These are phyloP conservation scores for Malus hybrid DNA, from an alignment of 331 rosid genomes.

Conservation along the genomic window DNA sequence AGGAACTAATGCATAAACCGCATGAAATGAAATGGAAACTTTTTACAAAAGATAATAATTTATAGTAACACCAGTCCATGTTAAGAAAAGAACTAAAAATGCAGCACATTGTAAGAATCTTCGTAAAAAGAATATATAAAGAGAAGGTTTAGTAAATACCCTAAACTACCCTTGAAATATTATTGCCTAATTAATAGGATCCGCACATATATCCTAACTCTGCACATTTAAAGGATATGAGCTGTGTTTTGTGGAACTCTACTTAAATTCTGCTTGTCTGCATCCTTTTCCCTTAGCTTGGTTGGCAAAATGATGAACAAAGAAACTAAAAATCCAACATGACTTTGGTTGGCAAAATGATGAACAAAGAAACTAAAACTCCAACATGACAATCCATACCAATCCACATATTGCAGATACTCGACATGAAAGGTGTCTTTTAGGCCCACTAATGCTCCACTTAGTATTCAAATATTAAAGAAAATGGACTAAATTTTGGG, in stretches of 20 bases:
- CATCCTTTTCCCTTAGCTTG: neutral
- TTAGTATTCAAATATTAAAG: no score
- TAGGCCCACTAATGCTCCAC: no score
- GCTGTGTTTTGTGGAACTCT: neutral
- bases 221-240: neutral
- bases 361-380: no score
- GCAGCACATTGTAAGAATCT: neutral
- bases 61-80: neutral
- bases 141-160: neutral
- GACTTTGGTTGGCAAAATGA: no score
- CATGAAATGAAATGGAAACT: neutral
- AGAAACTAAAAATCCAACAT: neutral
- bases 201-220: neutral
- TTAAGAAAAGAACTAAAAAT: neutral
- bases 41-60: neutral
- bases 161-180: neutral
- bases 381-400: neutral
- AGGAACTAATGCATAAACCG: slow-evolving; percentile 1
- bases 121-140: neutral
- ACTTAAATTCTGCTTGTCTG: neutral
- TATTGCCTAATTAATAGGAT: neutral
- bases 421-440: no score
- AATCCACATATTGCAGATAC: no score
- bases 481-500: no score
- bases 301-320: neutral